Evolutionary conservation across 495 filamentous ascomycete genomes (phyloP), one percentile per base, ranked within the genome.

Genomic region (Hypoxylon trugodes): DNA sequence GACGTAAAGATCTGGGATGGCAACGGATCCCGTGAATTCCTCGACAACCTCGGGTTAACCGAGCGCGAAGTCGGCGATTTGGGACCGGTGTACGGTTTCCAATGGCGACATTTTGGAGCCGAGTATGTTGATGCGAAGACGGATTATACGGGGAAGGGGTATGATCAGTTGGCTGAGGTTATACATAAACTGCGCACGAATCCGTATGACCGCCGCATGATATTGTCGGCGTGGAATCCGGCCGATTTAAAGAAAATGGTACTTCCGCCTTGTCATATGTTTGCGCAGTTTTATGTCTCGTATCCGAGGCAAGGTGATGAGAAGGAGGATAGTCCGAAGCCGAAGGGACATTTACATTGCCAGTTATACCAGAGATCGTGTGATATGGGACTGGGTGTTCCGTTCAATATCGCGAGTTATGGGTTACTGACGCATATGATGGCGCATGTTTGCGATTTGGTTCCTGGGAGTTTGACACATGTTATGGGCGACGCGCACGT

Each of bases 1-100:
- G 91, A 91, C 9, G 85, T 98, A 68, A 96, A 96, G 74, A 98
- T 98, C 78, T 98, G 95, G 95, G 95, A 98, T 76, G 92, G 91
- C 70, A 98, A 98, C 72, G 95, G 94, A 55, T 90, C 86, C 49
- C 94, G 95, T 70, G 87, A 84, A 60, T 96, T 86, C 76, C 89
- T 98, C 36, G 94, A 98, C 76, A 85, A 78, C 50, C 81, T 94
- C 10, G 93, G 94, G 4, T 83, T 98, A 8, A 76, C 82, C 0
- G 82, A 95, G 69, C 90, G 93, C 55, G 90, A 81, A 25, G 89
- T 84, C 16, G 95, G 96, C 57, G 95, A 98, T 71, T 83, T 98
- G 0, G 95, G 95, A 1, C 96, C 96, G 52, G 93, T 98, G 0
- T 98, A 98, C 72, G 95, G 95, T 3, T 98, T 98, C 80, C 95